phyloP scores from a whole-genome alignment of 768 basidiomycete species.

The Podaxis rugospora region DNA sequence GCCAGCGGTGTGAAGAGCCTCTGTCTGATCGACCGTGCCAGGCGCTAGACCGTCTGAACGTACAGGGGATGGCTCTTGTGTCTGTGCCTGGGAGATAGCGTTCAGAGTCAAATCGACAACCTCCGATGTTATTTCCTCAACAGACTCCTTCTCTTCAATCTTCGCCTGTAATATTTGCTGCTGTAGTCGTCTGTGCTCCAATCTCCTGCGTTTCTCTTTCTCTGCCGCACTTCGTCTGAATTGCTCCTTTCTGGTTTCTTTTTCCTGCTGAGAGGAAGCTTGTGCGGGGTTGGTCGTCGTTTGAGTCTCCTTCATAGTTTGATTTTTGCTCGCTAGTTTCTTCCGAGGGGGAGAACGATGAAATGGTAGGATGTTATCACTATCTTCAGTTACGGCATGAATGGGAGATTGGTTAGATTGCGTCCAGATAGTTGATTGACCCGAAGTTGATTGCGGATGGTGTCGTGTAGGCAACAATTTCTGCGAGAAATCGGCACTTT shows the following conservation, averaged over 20 bases:
- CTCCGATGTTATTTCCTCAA: neutral
- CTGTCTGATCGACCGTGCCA: neutral
- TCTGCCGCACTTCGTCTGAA: slow-evolving; percentile 2
- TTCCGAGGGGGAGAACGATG: neutral
- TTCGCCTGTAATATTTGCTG: neutral
- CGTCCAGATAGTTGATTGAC: neutral
- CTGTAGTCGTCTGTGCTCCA: neutral
- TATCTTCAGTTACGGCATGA: neutral
- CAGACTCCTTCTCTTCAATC: neutral
- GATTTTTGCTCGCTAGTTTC: neutral
- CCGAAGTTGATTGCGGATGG: neutral
- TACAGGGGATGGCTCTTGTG: neutral
- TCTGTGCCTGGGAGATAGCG: neutral
- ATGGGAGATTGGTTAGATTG: neutral
- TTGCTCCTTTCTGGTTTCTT: neutral
- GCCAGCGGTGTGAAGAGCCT: neutral
- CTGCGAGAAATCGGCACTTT: neutral
- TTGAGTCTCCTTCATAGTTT: too few species aligned
- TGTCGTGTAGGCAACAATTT: neutral
- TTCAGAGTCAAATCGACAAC: slow-evolving; percentile 1
- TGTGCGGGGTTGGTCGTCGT: neutral
- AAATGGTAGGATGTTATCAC: neutral
- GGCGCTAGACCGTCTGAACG: neutral
- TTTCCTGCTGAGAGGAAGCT: neutral
- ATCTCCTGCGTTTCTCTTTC: slow-evolving; percentile 3